Evolutionary conservation across 768 basidiomycete genomes (phyloP).

Genomic region (Boletus reticulatus): DNA sequence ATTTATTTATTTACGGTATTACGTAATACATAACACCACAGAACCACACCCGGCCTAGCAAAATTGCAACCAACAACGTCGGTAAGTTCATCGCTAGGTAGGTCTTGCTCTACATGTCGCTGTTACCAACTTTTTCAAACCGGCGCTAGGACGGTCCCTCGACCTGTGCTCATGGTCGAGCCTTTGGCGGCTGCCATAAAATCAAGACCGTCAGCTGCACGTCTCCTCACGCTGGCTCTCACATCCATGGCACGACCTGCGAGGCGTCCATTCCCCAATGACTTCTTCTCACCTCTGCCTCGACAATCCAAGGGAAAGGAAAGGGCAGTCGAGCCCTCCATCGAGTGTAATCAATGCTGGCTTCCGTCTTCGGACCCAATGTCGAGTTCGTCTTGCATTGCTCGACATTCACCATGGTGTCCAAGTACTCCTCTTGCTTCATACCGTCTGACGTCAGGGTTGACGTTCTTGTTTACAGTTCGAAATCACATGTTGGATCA

Average conservation of each 20-base stretch:
- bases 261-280: constrained; percentile 35
- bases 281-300: constrained; percentile 58
- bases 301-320: constrained; percentile 55
- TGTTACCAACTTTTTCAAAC: not conserved
- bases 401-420: constrained; percentile 48
- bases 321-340: constrained; percentile 33
- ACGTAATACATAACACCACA: constrained; percentile 12
- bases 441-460: not conserved
- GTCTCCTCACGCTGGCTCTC: constrained; percentile 28
- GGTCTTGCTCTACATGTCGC: not conserved
- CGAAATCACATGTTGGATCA: constrained; percentile 40
- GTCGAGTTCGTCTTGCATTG: constrained; percentile 47
- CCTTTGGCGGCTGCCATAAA: constrained; percentile 52
- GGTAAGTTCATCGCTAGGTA: constrained; percentile 11
- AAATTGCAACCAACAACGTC: constrained; percentile 2
- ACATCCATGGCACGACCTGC: constrained; percentile 30
- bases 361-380: constrained; percentile 6
- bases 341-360: constrained; percentile 30
- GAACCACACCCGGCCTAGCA: not conserved
- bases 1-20: constrained; percentile 10
- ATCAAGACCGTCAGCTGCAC: constrained; percentile 35
- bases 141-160: not conserved
- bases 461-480: constrained; percentile 20
- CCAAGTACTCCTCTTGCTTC: constrained; percentile 35
- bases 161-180: constrained; percentile 55